Evolutionary conservation across 208 protist species (phyloP), one percentile per base, ranked within the genome.

Genomic region (Borovskyia barvae): DNA sequence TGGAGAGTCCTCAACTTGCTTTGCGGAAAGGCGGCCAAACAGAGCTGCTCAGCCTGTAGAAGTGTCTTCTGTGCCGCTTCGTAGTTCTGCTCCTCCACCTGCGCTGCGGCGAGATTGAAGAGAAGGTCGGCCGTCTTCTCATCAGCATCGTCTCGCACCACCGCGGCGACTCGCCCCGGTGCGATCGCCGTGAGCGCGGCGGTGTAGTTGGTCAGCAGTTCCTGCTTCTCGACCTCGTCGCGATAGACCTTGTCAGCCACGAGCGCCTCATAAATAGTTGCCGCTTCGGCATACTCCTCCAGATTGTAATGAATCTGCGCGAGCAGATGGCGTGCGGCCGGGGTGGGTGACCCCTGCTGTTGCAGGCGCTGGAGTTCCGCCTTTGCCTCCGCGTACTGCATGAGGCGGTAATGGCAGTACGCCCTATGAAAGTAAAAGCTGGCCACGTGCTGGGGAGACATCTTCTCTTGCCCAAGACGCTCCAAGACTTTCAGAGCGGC

Each of bases 261-360:
- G 1, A 94, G 67, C 14, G 46, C 28, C n/a, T 76, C 72, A 71
- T 92, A 94, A 14, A 85, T 74, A 28, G 39, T 55, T 6, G 88
- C 82, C 22, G 88, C 88, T 20, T 57, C 75, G 7, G 57, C 55
- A 65, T 82, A 92, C 63, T 84, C 69, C 66, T 92, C 88, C n/a
- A 91, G 66, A 52, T 87, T 76, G 73, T 92, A 94, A 66, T 88
- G 75, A 7, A 90, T 64, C 60, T 94, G 88, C 4, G 85, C 88
- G 5, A 90, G 73, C 5, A 94, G 72, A 61, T 94, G 79, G 7
- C 72, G 73, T 14, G 80, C 79, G 4, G 84, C 67, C 28, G 73
- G 59, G 35, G 85, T 65, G 25, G 49, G 50, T 17, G 52, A 22
- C 8, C 39, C 41, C 20, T 11, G 29, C 12, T 60, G 65, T 33